A percentile compares a stretch with the other conserved stretches of the same genome.
phyloP scores from a whole-genome alignment of 352 stramenopile genomes.

The Phytophthora ohioensis region DNA sequence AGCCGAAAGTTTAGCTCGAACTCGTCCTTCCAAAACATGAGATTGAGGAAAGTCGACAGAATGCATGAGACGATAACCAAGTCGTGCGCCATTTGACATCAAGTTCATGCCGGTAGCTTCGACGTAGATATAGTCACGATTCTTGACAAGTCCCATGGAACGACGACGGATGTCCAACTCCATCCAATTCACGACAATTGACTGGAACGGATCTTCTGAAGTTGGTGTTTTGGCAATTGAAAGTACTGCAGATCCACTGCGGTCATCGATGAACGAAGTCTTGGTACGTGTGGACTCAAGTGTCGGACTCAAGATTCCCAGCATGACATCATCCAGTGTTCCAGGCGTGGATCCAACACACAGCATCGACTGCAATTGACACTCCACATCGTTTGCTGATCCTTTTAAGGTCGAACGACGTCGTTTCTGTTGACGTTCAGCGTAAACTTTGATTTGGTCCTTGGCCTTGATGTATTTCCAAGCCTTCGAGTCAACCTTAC shows the following conservation, averaged over 20 bases:
- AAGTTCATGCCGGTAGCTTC: slow-evolving; percentile 47
- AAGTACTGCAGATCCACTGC: slow-evolving; percentile 52
- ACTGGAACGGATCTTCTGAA: slow-evolving; percentile 53
- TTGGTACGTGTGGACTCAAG: slow-evolving; percentile 41
- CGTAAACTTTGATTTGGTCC: slow-evolving; percentile 38
- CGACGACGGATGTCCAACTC: slow-evolving; percentile 42
- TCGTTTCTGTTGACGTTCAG: slow-evolving; percentile 28
- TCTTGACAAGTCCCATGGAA: slow-evolving; percentile 40
- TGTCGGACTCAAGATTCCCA: slow-evolving; percentile 44
- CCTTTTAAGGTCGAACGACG: slow-evolving; percentile 6
- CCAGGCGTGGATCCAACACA: slow-evolving; percentile 41
- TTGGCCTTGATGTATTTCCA: slow-evolving; percentile 47
- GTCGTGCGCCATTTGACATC: slow-evolving; percentile 24
- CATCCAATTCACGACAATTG: slow-evolving; percentile 51
- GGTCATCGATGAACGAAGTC: slow-evolving; percentile 43
- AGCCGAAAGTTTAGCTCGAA: slow-evolving; percentile 54
- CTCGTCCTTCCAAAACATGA: slow-evolving; percentile 44
- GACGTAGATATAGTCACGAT: slow-evolving; percentile 71
- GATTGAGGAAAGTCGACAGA: slow-evolving; percentile 51
- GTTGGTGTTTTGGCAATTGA: slow-evolving; percentile 53
- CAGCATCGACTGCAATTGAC: slow-evolving; percentile 38
- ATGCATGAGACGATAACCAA: slow-evolving; percentile 50
- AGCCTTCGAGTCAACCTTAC: slow-evolving; percentile 29
- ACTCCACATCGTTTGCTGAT: not conserved
- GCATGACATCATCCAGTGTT: slow-evolving; percentile 53